Base-by-base conservation (phyloP, 306 rosid genomes). In the Vigna hirtella region DNA sequence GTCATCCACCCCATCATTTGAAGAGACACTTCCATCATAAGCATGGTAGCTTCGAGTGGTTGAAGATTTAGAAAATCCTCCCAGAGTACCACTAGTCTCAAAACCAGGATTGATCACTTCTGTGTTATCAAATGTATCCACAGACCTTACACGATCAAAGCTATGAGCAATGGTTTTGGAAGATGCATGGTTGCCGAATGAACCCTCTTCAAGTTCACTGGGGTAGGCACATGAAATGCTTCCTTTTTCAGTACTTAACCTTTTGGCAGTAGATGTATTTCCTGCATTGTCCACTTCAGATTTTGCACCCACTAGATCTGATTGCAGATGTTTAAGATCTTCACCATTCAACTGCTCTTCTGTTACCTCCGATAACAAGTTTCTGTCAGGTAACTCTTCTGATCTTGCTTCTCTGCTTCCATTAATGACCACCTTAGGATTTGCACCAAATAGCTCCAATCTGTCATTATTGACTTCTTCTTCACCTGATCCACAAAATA, bases 1-100 rank as follows among this genome's bases (percentile, higher is more conserved):
- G 64, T 91, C 94, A 48, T 91, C 90, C 68, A 58, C 49, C 67
- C 85, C 96, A 53, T 91, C 98, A 15, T 70, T 86, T 73, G 98
- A 92, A 64, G 97, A 92, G 61, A 89, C 36, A 58, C 97, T 94
- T 30, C 90, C 90, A 79, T 93, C 93, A 85, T 91, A 89, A 55
- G 94, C 93, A 76, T 72, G 86, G 62, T 66, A 83, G 75, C 89
- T 89, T 78, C 78, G 83, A 56, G 83, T 64, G 66, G 85, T 76
- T 71, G 97, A 81, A 28, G 86, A 91, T 85, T 80, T 87, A 34
- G 76, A 70, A 65, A 83, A 65, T 61, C 82, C 90, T 51, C 52
- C 78, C 30, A 57, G 76, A 26, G 78, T 45, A 56, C 74, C 85
- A 17, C 86, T 85, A 61, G 85, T 79, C 84, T 92, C 89, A 49